Evolutionary conservation across 1,139 yeast genomes (phyloP).

Genomic region (Lizanozyma gosingica): DNA sequence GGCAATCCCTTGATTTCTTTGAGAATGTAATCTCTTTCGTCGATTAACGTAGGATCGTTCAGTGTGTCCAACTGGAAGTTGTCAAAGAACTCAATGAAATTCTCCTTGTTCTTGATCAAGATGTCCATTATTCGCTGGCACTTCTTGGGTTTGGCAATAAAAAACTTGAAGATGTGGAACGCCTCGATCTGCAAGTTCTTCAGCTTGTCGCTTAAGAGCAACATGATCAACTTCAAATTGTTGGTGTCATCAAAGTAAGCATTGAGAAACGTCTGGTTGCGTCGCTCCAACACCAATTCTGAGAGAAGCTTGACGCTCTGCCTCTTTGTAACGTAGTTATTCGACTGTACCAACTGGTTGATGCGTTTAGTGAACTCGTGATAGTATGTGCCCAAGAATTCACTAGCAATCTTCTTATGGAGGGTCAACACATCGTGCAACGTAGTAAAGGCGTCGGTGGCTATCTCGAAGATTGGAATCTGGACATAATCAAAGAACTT

Average conservation of each 20-base stretch:
- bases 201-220: conserved; percentile 77
- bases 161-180: conserved; percentile 84
- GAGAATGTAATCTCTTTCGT: conserved; percentile 75
- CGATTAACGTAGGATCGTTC: conserved; percentile 62
- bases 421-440: conserved; percentile 58
- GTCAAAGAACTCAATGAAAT: conserved; percentile 60
- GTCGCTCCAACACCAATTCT: conserved; percentile 64
- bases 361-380: conserved; percentile 50
- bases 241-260: conserved; percentile 73
- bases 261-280: conserved; percentile 66
- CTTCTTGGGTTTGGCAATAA: conserved; percentile 91
- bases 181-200: conserved; percentile 86
- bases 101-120: conserved; percentile 70
- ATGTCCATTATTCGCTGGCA: conserved; percentile 74
- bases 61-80: conserved; percentile 55
- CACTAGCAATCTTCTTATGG: conserved; percentile 62
- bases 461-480: conserved; percentile 72
- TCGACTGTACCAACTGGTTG: conserved; percentile 62
- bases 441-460: conserved; percentile 83
- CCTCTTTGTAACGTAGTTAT: conserved; percentile 84
- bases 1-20: conserved; percentile 69
- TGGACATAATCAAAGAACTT: conserved; percentile 72
- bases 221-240: conserved; percentile 80
- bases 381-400: conserved; percentile 52
- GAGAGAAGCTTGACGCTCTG: conserved; percentile 78